Evolutionary conservation across 257 asterid species (phyloP).

Genomic region (Avicennia marina): DNA sequence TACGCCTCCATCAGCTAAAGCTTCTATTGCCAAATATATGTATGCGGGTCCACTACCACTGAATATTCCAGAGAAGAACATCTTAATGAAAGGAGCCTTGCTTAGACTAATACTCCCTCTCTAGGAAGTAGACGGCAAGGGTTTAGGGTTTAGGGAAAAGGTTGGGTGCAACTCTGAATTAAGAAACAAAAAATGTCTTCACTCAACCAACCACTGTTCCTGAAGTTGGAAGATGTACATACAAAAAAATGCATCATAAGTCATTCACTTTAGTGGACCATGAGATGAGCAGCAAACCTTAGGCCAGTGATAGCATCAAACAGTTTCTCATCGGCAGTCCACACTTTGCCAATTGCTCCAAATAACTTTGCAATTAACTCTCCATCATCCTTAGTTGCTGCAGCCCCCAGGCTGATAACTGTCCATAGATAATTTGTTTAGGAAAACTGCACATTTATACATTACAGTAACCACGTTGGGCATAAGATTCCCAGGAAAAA

Average conservation of each 20-base stretch:
- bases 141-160: no score
- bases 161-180: background rate
- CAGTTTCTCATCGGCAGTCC: constrained; percentile 84
- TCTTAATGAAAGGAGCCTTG: no score
- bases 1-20: constrained; percentile 99
- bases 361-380: constrained; percentile 58
- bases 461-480: background rate
- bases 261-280: background rate
- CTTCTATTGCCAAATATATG: constrained; percentile 84
- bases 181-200: background rate
- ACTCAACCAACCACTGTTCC: no score
- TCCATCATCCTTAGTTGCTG: constrained; percentile 76
- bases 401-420: constrained; percentile 71
- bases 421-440: constrained; percentile 19
- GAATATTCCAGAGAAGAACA: constrained; percentile 26
- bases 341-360: constrained; percentile 90
- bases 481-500: no score
- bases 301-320: constrained; percentile 91
- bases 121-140: no score
- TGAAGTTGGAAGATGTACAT: no score
- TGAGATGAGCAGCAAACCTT: constrained; percentile 40
- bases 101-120: no score
- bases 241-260: no score
- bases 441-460: constrained; percentile 8
- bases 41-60: constrained; percentile 99